These are phyloP conservation scores for Rhipidocladum racemiflorum DNA, from an alignment of 176 grass and related monocot genomes.

Conservation along the genomic window DNA sequence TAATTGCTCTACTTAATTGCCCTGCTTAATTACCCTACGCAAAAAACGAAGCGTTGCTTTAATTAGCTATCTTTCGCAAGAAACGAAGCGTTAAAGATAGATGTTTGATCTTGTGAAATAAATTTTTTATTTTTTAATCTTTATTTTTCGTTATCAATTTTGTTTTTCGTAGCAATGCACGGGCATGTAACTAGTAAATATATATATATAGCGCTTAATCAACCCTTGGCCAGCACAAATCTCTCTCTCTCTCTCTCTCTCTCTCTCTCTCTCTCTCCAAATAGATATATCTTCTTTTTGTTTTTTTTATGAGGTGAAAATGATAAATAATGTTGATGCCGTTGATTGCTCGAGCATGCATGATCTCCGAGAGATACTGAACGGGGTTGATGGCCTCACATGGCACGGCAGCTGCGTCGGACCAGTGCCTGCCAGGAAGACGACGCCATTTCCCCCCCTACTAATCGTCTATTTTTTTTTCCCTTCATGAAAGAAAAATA, in stretches of 20 bases:
- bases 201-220: slow-evolving; percentile 15
- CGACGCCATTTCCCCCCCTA: not conserved
- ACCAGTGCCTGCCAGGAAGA: not conserved
- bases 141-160: too few relatives aligned
- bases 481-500: not conserved
- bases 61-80: too few relatives aligned
- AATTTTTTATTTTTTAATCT: too few relatives aligned
- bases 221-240: not conserved
- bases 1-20: too few relatives aligned
- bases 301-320: not conserved
- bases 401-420: not conserved
- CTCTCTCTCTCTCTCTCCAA: not conserved
- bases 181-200: too few relatives aligned
- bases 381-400: slow-evolving; percentile 31
- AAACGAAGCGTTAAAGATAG: too few relatives aligned
- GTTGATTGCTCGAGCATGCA: slow-evolving; percentile 11
- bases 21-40: too few relatives aligned
- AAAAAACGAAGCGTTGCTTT: too few relatives aligned
- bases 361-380: slow-evolving; percentile 24
- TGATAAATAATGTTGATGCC: not conserved
- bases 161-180: too few relatives aligned
- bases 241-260: not conserved
- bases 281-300: too few relatives aligned
- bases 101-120: too few relatives aligned
- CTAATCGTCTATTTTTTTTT: not conserved